Conservation (phyloP, 148 eudicot species). For the Dysphania ambrosioides region DNA sequence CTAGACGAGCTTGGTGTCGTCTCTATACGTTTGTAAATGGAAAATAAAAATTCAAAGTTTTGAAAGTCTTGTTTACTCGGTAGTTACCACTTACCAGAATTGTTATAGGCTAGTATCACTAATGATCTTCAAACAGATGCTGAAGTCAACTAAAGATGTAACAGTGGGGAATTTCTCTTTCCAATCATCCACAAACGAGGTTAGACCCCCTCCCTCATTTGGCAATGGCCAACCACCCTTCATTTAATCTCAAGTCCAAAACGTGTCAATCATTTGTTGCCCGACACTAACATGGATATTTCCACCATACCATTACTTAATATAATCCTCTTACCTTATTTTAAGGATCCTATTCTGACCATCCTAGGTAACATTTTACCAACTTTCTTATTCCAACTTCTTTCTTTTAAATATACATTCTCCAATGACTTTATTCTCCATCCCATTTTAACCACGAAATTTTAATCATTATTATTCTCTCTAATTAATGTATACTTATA, state of each 20-base stretch:
- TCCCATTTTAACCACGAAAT: no score
- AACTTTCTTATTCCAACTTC: not conserved
- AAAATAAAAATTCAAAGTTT: no score
- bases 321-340: slow-evolving; percentile 15
- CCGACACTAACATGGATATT: slow-evolving; percentile 19
- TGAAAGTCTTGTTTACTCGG: no score
- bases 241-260: not conserved
- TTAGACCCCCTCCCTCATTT: not conserved
- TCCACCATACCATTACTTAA: slow-evolving; percentile 12
- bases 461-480: no score
- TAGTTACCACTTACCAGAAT: not conserved
- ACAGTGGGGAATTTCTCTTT: no score
- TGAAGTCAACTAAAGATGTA: not conserved
- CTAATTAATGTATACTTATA: no score
- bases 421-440: no score
- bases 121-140: no score
- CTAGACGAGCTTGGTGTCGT: no score
- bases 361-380: slow-evolving; percentile 25
- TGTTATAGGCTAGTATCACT: not conserved
- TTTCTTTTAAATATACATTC: no score
- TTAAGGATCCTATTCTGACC: slow-evolving; percentile 21
- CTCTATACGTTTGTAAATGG: no score
- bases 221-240: not conserved
- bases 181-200: no score
- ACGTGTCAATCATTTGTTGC: slow-evolving; percentile 15